phyloP scores from a whole-genome alignment of 2,329 filamentous ascomycete genomes.

The Cordyceps militaris region DNA sequence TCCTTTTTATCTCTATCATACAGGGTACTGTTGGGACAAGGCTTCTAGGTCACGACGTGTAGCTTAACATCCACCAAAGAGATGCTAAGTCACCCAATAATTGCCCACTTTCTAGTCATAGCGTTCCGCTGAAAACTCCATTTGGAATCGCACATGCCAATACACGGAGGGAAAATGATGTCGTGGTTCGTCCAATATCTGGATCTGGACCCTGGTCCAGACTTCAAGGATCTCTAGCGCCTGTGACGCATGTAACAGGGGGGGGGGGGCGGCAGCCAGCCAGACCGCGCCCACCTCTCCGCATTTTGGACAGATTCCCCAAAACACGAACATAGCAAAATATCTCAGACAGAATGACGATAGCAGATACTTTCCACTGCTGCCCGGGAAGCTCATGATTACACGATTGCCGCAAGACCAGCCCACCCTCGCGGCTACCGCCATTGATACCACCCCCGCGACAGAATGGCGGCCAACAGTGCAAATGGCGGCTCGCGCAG shows the following conservation, averaged over 20 bases:
- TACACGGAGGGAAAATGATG: neutral
- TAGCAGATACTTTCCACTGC: neutral
- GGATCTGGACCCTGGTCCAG: neutral
- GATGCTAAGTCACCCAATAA: neutral
- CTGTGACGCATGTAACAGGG: slow-evolving; percentile 4
- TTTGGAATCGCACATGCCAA: neutral
- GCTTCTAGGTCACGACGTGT: neutral
- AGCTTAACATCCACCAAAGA: neutral
- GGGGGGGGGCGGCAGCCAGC: neutral
- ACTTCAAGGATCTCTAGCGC: slow-evolving; percentile 1
- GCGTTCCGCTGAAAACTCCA: neutral
- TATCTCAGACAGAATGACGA: slow-evolving; percentile 4
- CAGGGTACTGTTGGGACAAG: neutral
- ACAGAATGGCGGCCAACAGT: slow-evolving; percentile 37
- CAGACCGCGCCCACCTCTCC: neutral
- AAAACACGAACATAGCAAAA: neutral
- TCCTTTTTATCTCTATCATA: neutral
- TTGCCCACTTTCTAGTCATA: neutral
- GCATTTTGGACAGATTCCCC: neutral
- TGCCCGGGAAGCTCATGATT: neutral
- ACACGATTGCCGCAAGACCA: neutral
- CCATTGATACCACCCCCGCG: slow-evolving; percentile 2
- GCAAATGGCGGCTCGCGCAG: slow-evolving; percentile 32
- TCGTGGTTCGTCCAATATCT: neutral
- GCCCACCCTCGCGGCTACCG: neutral